Evolutionary conservation across 2,329 filamentous ascomycete genomes (phyloP), one percentile per base, ranked within the genome.

Genomic region (Hypomyces perniciosus): DNA sequence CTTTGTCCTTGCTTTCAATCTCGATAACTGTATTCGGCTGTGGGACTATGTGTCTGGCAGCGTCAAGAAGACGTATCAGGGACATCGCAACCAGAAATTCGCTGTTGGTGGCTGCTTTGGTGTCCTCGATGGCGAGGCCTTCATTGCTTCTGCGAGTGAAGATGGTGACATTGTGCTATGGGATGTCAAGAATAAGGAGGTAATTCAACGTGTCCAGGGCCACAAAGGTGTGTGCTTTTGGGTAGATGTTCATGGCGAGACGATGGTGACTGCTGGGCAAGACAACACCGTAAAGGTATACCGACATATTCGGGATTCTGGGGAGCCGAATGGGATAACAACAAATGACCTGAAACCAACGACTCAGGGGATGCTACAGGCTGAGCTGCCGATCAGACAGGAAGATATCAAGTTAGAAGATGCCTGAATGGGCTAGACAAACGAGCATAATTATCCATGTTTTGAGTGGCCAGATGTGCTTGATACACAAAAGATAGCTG

Each of bases 1-100:
- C 56, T 96, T 88, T 65, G 86, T 99, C 49, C 79, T 97, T 3
- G 92, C 93, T 9, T 96, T 88, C 69, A 96, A 89, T 56, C 78
- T 96, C 57, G 93, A 99, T 72, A 88, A 85, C 54, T 92, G 88
- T 64, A 80, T 99, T 43, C 84, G 93, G 2, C 74, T 99, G 26
- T 99, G 93, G 93, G 88, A 96, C 67, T 99, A 97, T 65, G 86
- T 95, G 7, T 83, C 90, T 35, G 92, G 92, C 6, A 83, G 84
- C 29, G 93, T 93, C 59, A 86, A 96, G 62, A 99, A 99, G 76
- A 99, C 93, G 10, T 99, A 97, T 68, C 90, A 96, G 66, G 93
- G 93, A 0, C 93, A 97, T 63, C 72, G 75, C 49, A 99, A 99
- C 66, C 77, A 82, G 49, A 85, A 85, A 54, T 97, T 87, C 69